These are phyloP conservation scores for Helotiales sp. DNA, from an alignment of 2,329 filamentous ascomycete species.

Conservation along the genomic window DNA sequence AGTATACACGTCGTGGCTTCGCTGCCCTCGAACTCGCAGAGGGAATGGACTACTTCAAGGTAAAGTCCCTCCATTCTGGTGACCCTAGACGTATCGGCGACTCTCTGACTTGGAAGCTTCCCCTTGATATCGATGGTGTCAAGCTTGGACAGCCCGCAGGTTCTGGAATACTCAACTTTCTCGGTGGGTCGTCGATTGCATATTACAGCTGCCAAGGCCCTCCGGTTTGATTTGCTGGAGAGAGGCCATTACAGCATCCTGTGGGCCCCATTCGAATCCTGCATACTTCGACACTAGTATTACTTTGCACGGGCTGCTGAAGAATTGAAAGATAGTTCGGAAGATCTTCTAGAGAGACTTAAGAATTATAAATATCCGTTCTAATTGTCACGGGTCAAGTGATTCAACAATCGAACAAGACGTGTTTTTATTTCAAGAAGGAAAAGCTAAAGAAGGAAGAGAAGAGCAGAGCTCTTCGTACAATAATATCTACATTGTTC, in stretches of 20 bases:
- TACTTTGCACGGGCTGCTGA: no score
- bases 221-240: background rate
- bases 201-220: background rate
- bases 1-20: background rate
- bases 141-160: background rate
- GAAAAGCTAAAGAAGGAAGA: no score
- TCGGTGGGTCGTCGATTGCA: no score
- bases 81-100: background rate
- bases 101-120: background rate
- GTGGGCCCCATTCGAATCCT: background rate
- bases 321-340: no score
- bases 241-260: background rate
- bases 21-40: background rate
- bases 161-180: background rate
- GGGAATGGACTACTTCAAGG: background rate
- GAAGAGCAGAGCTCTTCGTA: no score
- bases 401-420: no score
- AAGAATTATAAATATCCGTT: no score
- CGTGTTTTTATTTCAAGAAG: no score
- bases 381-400: no score
- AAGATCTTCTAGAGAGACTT: no score
- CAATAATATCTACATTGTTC: no score
- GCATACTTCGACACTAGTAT: background rate
- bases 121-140: background rate
- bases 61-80: background rate